Evolutionary conservation across 2,329 filamentous ascomycete species (phyloP).

Genomic region (Penicillium aurantiogriseum): DNA sequence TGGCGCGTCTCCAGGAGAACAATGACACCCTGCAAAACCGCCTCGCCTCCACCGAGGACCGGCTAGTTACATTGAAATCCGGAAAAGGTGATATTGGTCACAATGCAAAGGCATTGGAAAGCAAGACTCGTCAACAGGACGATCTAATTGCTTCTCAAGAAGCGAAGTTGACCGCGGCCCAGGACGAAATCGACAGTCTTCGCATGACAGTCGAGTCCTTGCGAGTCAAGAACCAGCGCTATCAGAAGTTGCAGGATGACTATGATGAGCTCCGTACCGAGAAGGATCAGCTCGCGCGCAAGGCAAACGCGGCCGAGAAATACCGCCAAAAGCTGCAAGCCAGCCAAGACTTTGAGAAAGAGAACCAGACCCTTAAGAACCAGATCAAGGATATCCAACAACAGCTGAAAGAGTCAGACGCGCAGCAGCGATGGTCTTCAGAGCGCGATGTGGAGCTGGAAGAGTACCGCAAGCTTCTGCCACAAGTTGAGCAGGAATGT

Average conservation of each 20-base stretch:
- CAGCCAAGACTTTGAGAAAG: conserved; percentile 50
- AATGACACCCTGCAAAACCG: conserved; percentile 48
- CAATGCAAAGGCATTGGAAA: conserved; percentile 45
- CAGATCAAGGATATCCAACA: conserved; percentile 49
- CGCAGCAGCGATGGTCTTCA: conserved; percentile 40
- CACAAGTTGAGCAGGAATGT: conserved; percentile 49
- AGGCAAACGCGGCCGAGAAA: conserved; percentile 51
- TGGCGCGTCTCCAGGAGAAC: conserved; percentile 57
- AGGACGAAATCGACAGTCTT: conserved; percentile 46
- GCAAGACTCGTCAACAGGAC: conserved; percentile 62
- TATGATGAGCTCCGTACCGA: conserved; percentile 51
- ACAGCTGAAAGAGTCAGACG: conserved; percentile 47
- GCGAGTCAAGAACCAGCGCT: conserved; percentile 46
- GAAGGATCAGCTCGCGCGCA: conserved; percentile 46
- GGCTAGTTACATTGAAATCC: conserved; percentile 53
- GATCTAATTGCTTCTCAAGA: conserved; percentile 70
- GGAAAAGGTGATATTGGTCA: conserved; percentile 49
- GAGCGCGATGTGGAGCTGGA: conserved; percentile 44
- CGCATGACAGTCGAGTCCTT: conserved; percentile 46
- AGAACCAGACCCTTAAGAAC: conserved; percentile 47
- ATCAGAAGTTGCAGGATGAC: conserved; percentile 50
- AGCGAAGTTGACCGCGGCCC: conserved; percentile 57
- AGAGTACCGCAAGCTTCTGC: conserved; percentile 47
- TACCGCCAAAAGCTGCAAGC: conserved; percentile 51
- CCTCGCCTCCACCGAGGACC: conserved; percentile 49